Conservation (phyloP, 345 rosid genomes). For the Syzygium aromaticum region DNA sequence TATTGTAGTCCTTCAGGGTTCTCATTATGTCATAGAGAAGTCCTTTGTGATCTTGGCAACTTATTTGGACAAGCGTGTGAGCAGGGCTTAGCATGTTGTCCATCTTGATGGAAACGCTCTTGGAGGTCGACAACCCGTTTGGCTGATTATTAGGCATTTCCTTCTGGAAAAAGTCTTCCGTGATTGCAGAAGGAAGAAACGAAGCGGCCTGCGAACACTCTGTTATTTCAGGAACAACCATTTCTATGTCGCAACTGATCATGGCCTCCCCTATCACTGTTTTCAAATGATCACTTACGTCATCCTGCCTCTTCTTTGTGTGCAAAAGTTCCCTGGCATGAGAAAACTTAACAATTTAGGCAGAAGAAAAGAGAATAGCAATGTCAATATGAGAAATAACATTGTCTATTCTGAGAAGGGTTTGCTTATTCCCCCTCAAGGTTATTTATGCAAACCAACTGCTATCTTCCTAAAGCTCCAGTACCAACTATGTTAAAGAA, state of each 20-base stretch:
- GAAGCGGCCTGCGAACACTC: conserved; percentile 62
- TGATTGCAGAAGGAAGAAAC: conserved; percentile 51
- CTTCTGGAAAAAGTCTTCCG: conserved; percentile 40
- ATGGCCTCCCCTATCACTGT: conserved; percentile 40
- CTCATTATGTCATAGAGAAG: conserved; percentile 92
- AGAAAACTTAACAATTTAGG: neutral
- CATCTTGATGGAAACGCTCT: conserved; percentile 43
- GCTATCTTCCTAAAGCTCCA: neutral
- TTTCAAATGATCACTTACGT: conserved; percentile 37
- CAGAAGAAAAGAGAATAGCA: neutral
- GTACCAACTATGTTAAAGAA: neutral
- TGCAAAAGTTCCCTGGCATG: conserved; percentile 71
- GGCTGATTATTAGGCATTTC: conserved; percentile 31
- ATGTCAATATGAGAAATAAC: neutral
- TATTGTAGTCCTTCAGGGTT: conserved; percentile 86
- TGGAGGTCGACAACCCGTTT: conserved; percentile 25
- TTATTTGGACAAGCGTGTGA: conserved; percentile 82
- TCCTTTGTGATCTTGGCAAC: conserved; percentile 86
- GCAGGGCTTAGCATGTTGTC: conserved; percentile 81
- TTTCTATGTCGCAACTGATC: conserved; percentile 73
- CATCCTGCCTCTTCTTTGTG: conserved; percentile 58
- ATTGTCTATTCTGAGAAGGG: neutral
- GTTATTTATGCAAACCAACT: neutral
- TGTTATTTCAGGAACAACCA: conserved; percentile 60
- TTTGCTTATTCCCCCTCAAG: neutral